phyloP scores from a whole-genome alignment of 2,329 filamentous ascomycete species.

The Pyricularia sp. region DNA sequence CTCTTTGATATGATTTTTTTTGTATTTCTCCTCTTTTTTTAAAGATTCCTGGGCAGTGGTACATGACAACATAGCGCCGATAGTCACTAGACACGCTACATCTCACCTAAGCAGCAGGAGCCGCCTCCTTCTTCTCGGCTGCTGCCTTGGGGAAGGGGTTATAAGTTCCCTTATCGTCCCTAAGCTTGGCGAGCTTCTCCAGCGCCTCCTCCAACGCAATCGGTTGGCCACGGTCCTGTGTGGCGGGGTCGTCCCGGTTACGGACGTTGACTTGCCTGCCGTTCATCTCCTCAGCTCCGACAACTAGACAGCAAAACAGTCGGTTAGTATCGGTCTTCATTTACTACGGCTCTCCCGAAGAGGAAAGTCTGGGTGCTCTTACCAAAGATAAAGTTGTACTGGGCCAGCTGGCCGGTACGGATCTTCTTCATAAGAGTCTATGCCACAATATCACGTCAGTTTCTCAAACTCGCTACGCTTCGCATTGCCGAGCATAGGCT shows the following conservation, averaged over 20 bases:
- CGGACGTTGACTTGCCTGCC: conserved; percentile 16
- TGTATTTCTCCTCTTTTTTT: neutral
- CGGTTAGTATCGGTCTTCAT: neutral
- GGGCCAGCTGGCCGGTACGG: conserved; percentile 66
- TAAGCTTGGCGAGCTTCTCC: conserved; percentile 42
- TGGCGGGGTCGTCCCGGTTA: conserved; percentile 38
- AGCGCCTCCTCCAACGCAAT: conserved; percentile 47
- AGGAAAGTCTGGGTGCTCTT: conserved; percentile 16
- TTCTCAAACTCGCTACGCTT: neutral
- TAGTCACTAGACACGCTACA: neutral
- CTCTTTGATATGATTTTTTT: neutral
- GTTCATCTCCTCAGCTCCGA: conserved; percentile 15
- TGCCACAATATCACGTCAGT: neutral
- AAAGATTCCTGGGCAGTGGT: neutral
- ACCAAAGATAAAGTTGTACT: conserved; percentile 81
- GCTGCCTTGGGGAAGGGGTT: conserved; percentile 22
- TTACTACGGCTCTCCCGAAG: neutral
- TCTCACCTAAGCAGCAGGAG: neutral
- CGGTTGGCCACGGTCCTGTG: conserved; percentile 51
- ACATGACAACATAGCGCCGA: neutral
- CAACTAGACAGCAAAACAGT: conserved; percentile 6
- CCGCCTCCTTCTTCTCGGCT: conserved; percentile 4
- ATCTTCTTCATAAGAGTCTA: conserved; percentile 81
- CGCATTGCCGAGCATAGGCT: neutral
- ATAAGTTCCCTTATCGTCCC: conserved; percentile 32